Evolutionary conservation across 495 filamentous ascomycete species (phyloP), one percentile per base, ranked within the genome.

Genomic region (Cairneyella variabilis): DNA sequence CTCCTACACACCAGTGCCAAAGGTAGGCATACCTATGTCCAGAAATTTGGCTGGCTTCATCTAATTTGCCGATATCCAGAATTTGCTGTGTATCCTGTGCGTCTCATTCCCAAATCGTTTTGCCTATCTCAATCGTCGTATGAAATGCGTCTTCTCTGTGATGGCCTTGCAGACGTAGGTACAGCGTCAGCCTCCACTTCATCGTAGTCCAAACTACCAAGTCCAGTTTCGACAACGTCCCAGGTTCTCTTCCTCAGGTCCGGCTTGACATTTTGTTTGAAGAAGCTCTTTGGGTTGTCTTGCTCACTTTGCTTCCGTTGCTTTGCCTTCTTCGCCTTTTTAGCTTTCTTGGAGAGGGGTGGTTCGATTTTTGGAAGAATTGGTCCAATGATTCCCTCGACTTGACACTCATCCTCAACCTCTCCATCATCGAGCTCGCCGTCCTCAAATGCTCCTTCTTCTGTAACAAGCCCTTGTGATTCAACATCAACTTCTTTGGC

Each of bases 161-260:
- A 27, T 21, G 58, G 53, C 3, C 63, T 59, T 34, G 54, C 57
- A 14, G 63, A 45, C 18, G 61, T 44, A 6, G 57, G n/a, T 14
- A 53, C 41, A 34, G 55, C 41, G 5, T 28, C 51, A 10, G 48
- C 40, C 42, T 69, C 65, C 23, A 66, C 62, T 26, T 76, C 76
- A 42, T 74, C 78, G 44, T 82, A 80, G 50, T 77, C 70, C 41
- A 82, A 63, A n/a, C 66, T 71, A 17, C 68, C 71, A 49, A 82
- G 58, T 18, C 76, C 77, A 52, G 66, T 62, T 36, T 77, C 76
- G 11, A 80, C 76, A 28, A 76, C 67, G 56, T 82, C 77, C 75
- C 79, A 82, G 14, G 79, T 82, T 36, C 76, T 70, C 66, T 80
- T 77, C 46, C 79, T 72, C 60, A 82, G 62, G 56, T 81, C 79